Base-by-base conservation (phyloP, 2,329 filamentous ascomycete species). In the Scleromitrula shiraiana region DNA sequence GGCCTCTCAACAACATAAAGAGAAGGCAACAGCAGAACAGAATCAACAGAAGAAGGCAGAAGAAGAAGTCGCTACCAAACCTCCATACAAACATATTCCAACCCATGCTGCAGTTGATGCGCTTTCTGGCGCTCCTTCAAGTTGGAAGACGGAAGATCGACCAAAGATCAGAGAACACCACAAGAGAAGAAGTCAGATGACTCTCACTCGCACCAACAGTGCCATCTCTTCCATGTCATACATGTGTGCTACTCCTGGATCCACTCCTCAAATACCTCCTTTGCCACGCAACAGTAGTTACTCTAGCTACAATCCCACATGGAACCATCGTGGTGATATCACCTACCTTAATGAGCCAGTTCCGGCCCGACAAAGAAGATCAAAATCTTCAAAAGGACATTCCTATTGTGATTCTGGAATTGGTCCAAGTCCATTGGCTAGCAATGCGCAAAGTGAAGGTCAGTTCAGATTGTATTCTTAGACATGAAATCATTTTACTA, bases 71-170 rank as follows among this genome's bases (percentile, higher is more conserved):
- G 35, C n/a, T n/a, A n/a, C 36, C 26, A 68, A 69, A 45, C 53
- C 65, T n/a, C 69, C 74, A 10, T 82, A 83, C 63, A 73, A 67
- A 44, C 79, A 83, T 59, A 64, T 79, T 17, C 77, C 78, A n/a
- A 80, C 69, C 12, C 80, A 83, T 59, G 79, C 79, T 23, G 76
- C 76, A 38, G 61, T 69, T 10, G 78, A 83, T 62, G 77, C 78
- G 36, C 64, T 81, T 36, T 67, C 70, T 19, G 73, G 72, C 24
- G 75, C 74, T 3, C 77, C 77, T 8, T 67, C 72, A 1, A 71
- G 68, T 53, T 78, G 71, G 70, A 71, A 70, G 50, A 57, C 67
- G 7, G 66, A 68, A 20, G 63, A 65, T 53, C 47, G 53, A 37
- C 32, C 52, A 4, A 61, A 59, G 52, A 65, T 65, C 53, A 54